Evolutionary conservation across 768 basidiomycete species (phyloP).

Genomic region (Mycena galericulata): DNA sequence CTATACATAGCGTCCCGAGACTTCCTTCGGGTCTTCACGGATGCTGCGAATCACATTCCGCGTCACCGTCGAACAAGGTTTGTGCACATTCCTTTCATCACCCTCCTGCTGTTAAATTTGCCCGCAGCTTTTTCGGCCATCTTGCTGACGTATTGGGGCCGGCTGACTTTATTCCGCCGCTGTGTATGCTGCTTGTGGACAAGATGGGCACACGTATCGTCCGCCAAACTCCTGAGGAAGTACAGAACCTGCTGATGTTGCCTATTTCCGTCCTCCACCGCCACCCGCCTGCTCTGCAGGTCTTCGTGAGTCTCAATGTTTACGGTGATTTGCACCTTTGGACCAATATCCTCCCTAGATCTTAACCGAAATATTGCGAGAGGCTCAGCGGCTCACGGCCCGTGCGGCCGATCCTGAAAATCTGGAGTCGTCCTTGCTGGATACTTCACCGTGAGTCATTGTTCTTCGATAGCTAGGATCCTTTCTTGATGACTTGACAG

Average conservation of each 20-base stretch:
- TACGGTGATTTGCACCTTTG: not conserved
- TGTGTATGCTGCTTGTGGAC: conserved; percentile 88
- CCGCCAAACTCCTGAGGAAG: conserved; percentile 72
- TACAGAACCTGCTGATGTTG: conserved; percentile 68
- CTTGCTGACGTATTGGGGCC: conserved; percentile 86
- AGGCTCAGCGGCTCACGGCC: conserved; percentile 69
- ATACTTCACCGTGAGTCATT: conserved; percentile 62
- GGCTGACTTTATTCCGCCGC: conserved; percentile 82
- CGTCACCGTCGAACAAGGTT: conserved; percentile 92
- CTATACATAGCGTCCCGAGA: conserved; percentile 80
- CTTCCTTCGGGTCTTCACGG: conserved; percentile 92
- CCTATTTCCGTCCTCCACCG: conserved; percentile 76
- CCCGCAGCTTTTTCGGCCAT: conserved; percentile 86
- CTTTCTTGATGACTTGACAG: conserved; percentile 45
- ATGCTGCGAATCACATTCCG: conserved; percentile 92
- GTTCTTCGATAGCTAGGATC: not conserved
- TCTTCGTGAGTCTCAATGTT: conserved; percentile 56
- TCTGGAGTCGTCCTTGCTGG: conserved; percentile 62
- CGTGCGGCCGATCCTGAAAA: conserved; percentile 54
- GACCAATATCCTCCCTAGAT: conserved; percentile 54
- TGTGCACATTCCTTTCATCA: conserved; percentile 38
- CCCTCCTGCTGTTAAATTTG: conserved; percentile 16
- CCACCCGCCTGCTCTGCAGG: conserved; percentile 58
- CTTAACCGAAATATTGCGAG: conserved; percentile 72
- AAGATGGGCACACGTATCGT: conserved; percentile 77